Evolutionary conservation across 768 basidiomycete genomes (phyloP).

Genomic region (Hygrophorus russula): DNA sequence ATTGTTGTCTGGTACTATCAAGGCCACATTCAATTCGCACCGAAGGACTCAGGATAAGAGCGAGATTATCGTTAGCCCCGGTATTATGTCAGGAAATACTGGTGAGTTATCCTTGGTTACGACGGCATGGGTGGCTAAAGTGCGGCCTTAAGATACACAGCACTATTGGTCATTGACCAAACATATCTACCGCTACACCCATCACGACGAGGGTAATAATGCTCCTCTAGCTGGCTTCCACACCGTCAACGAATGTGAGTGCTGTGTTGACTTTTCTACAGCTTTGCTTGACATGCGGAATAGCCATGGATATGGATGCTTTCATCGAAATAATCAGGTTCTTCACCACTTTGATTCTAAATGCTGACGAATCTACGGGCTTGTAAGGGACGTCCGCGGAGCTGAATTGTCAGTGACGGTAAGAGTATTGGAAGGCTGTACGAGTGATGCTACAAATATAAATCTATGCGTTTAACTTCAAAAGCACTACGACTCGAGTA

Average conservation of each 20-base stretch:
- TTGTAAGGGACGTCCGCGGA: slow-evolving; percentile 4
- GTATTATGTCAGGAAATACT: slow-evolving; percentile 51
- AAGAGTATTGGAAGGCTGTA: not conserved
- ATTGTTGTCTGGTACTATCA: slow-evolving; percentile 54
- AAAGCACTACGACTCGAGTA: too few relatives aligned
- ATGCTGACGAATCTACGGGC: slow-evolving; percentile 43
- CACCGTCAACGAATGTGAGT: slow-evolving; percentile 62
- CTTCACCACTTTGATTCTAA: slow-evolving; percentile 53
- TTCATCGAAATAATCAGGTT: slow-evolving; percentile 60
- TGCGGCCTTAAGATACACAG: slow-evolving; percentile 34
- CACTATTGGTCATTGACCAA: slow-evolving; percentile 46
- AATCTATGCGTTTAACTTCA: too few relatives aligned
- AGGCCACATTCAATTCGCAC: slow-evolving; percentile 45
- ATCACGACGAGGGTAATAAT: slow-evolving; percentile 25
- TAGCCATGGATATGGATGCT: slow-evolving; percentile 37
- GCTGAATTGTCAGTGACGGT: too few relatives aligned
- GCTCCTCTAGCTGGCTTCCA: slow-evolving; percentile 37
- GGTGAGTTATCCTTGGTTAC: slow-evolving; percentile 21
- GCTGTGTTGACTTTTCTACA: not conserved
- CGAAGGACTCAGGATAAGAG: slow-evolving; percentile 21
- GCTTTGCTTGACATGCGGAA: slow-evolving; percentile 7
- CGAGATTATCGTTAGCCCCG: slow-evolving; percentile 35
- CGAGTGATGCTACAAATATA: too few relatives aligned
- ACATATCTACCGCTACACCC: slow-evolving; percentile 62
- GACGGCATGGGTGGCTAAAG: slow-evolving; percentile 1